Conservation (phyloP, 2,329 filamentous ascomycete species). For the Hypoxylon sp. region DNA sequence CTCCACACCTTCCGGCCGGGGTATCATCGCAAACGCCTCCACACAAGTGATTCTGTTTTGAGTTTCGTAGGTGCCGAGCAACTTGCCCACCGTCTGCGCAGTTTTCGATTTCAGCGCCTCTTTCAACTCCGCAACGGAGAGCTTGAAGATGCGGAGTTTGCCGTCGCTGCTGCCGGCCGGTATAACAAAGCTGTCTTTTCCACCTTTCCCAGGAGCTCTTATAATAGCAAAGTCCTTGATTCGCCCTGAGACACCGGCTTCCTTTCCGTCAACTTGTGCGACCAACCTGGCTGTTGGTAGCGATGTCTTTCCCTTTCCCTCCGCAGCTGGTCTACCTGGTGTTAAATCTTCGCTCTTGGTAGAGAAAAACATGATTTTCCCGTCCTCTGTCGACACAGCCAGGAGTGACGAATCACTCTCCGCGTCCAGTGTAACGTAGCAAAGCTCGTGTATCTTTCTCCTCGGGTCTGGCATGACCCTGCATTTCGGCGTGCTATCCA, state of each 20-base stretch:
- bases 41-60: constrained; percentile 92
- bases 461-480: constrained; percentile 75
- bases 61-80: constrained; percentile 86
- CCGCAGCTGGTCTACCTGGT: constrained; percentile 56
- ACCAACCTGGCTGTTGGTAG: constrained; percentile 75
- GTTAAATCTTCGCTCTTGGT: constrained; percentile 68
- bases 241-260: constrained; percentile 75
- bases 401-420: constrained; percentile 70
- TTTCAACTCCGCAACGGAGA: constrained; percentile 63
- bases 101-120: constrained; percentile 49
- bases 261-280: constrained; percentile 83
- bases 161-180: constrained; percentile 89
- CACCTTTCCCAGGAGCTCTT: constrained; percentile 55
- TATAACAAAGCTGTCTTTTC: constrained; percentile 66
- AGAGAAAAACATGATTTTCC: constrained; percentile 85
- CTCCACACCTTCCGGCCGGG: constrained; percentile 72
- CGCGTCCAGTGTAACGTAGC: constrained; percentile 73
- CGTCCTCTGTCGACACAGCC: constrained; percentile 90
- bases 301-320: constrained; percentile 57
- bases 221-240: constrained; percentile 91
- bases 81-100: constrained; percentile 67
- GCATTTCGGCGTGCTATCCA: constrained; percentile 87
- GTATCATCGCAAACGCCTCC: constrained; percentile 87
- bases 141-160: constrained; percentile 81
- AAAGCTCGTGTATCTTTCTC: constrained; percentile 87